These are phyloP conservation scores for Diaporthe vexans DNA, from an alignment of 2,329 filamentous ascomycete species.

Conservation along the genomic window DNA sequence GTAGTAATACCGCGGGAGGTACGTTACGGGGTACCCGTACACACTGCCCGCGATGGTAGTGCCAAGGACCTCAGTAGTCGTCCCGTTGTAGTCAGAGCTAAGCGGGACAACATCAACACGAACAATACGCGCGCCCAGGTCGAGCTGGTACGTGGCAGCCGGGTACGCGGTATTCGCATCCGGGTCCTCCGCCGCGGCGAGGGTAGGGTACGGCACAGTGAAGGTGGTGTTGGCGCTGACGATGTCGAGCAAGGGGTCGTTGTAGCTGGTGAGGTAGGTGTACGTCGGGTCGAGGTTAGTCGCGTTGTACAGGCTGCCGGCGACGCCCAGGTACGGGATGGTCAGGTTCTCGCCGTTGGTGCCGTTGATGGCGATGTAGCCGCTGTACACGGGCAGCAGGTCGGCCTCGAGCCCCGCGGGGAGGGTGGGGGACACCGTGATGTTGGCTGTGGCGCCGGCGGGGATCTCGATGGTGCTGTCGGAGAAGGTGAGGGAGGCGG, in stretches of 20 bases:
- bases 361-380: slow-evolving; percentile 58
- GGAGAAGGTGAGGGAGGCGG: slow-evolving; percentile 43
- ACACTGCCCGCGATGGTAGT: slow-evolving; percentile 45
- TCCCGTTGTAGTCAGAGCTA: slow-evolving; percentile 30
- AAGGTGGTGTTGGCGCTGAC: slow-evolving; percentile 46
- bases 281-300: slow-evolving; percentile 40
- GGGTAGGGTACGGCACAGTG: slow-evolving; percentile 44
- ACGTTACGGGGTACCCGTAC: slow-evolving; percentile 42
- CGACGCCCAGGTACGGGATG: slow-evolving; percentile 58
- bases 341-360: slow-evolving; percentile 54
- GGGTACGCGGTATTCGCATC: slow-evolving; percentile 28
- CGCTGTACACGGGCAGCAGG: slow-evolving; percentile 58
- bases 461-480: slow-evolving; percentile 47
- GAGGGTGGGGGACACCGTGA: slow-evolving; percentile 48
- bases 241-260: slow-evolving; percentile 14
- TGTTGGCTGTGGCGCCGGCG: slow-evolving; percentile 46
- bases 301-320: slow-evolving; percentile 47
- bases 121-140: slow-evolving; percentile 43
- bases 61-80: slow-evolving; percentile 43
- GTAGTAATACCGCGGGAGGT: slow-evolving; percentile 35
- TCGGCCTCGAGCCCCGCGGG: slow-evolving; percentile 40
- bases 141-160: slow-evolving; percentile 23
- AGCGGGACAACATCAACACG: slow-evolving; percentile 46
- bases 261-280: slow-evolving; percentile 42
- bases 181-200: neutral